Evolutionary conservation across 2,329 filamentous ascomycete species (phyloP).

Genomic region (Neonectria hederae): DNA sequence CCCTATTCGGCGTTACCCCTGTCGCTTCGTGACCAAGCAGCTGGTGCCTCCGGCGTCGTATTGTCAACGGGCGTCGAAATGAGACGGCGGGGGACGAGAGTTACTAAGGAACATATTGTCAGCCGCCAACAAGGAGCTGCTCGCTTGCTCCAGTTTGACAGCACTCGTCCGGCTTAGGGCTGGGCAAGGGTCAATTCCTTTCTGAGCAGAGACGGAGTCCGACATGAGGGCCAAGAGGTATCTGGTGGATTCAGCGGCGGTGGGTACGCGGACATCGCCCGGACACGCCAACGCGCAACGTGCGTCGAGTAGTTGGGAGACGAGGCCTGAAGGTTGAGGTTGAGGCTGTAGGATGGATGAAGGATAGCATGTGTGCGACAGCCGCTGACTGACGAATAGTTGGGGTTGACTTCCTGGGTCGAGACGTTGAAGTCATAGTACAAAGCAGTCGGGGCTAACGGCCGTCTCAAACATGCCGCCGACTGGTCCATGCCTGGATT

Average conservation of each 20-base stretch:
- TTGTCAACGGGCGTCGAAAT: constrained; percentile 32
- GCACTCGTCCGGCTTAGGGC: constrained; percentile 32
- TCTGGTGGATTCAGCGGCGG: constrained; percentile 26
- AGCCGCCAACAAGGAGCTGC: constrained; percentile 28
- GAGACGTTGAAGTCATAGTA: background rate
- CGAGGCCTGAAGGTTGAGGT: constrained; percentile 1
- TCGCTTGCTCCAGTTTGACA: constrained; percentile 31
- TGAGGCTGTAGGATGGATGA: constrained; percentile 11
- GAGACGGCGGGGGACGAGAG: constrained; percentile 20
- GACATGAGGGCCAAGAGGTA: constrained; percentile 15
- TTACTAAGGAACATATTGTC: constrained; percentile 23
- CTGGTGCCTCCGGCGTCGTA: constrained; percentile 37
- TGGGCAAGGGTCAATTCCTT: constrained; percentile 33
- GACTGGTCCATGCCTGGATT: constrained; percentile 29
- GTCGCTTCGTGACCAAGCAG: constrained; percentile 39
- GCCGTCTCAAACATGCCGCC: constrained; percentile 30
- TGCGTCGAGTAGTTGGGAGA: constrained; percentile 6
- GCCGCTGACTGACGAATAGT: constrained; percentile 14
- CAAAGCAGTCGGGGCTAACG: constrained; percentile 25
- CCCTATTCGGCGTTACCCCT: constrained; percentile 35
- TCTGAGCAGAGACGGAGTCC: constrained; percentile 4
- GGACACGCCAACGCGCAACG: constrained; percentile 27
- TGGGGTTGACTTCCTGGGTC: constrained; percentile 4
- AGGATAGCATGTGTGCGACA: constrained; percentile 11
- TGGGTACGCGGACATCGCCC: constrained; percentile 29